Conservation (phyloP, 2,329 filamentous ascomycete species). For the Venturiaceae sp. region DNA sequence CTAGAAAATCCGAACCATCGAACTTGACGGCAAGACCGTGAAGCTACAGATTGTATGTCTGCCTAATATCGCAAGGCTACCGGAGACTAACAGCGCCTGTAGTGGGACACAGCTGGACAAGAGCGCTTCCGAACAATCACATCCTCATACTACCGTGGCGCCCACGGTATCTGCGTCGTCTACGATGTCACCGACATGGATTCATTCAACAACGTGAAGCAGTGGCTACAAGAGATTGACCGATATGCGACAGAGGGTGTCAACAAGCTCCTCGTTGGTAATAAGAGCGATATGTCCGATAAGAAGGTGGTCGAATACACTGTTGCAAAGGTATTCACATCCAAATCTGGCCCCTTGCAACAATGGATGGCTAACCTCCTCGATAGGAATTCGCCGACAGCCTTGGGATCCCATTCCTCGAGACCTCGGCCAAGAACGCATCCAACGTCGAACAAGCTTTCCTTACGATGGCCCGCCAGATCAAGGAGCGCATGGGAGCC, state of each 20-base stretch:
- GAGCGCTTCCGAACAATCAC: constrained; percentile 99
- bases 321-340: constrained; percentile 74
- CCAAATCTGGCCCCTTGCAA: neutral
- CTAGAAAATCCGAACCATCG: constrained; percentile 99
- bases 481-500: constrained; percentile 99
- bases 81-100: constrained; percentile 6
- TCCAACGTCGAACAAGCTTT: constrained; percentile 99
- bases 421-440: constrained; percentile 99
- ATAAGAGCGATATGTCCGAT: constrained; percentile 99
- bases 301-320: constrained; percentile 99
- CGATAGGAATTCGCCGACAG: constrained; percentile 93
- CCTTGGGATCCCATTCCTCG: constrained; percentile 96
- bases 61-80: neutral
- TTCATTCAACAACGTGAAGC: constrained; percentile 99
- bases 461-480: constrained; percentile 99
- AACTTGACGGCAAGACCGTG: constrained; percentile 98
- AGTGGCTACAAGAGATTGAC: constrained; percentile 99
- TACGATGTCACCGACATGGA: constrained; percentile 99
- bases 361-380: neutral
- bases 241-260: constrained; percentile 98
- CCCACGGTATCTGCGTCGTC: constrained; percentile 98
- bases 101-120: constrained; percentile 99
- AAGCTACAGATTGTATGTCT: constrained; percentile 92
- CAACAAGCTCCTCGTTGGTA: constrained; percentile 98
- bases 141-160: constrained; percentile 97